Percentiles rank a stretch among this genome's conserved stretches.
phyloP scores from a whole-genome alignment of 108 stramenopile species.

The Schizochytrium sp. region DNA sequence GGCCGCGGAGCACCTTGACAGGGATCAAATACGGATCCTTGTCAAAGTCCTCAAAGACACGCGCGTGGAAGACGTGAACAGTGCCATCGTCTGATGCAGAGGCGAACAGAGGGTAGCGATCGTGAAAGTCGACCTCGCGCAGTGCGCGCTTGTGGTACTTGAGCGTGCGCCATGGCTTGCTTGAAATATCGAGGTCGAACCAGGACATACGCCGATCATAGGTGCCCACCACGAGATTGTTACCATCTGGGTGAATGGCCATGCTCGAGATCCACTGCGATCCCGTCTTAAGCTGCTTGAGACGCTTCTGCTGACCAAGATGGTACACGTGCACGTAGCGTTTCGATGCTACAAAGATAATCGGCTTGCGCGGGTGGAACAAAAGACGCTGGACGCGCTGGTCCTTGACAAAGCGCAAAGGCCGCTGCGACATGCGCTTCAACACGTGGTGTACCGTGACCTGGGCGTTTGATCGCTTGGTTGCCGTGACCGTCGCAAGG shows the following conservation, averaged over 20 bases:
- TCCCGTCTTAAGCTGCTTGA: slow-evolving; percentile 71
- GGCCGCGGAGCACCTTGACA: slow-evolving; percentile 88
- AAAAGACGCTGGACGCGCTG: slow-evolving; percentile 76
- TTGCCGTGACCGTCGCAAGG: slow-evolving; percentile 74
- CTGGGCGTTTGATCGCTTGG: slow-evolving; percentile 57
- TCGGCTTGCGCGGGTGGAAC: slow-evolving; percentile 93
- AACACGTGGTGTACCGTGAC: slow-evolving; percentile 88
- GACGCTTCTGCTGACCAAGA: slow-evolving; percentile 81
- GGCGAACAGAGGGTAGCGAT: slow-evolving; percentile 88
- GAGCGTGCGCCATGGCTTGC: slow-evolving; percentile 86
- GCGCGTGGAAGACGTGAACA: slow-evolving; percentile 95
- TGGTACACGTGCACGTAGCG: slow-evolving; percentile 89
- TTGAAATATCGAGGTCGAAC: slow-evolving; percentile 91
- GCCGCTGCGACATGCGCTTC: slow-evolving; percentile 83
- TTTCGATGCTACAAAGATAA: slow-evolving; percentile 89
- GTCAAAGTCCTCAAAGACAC: slow-evolving; percentile 88
- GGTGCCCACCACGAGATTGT: slow-evolving; percentile 86
- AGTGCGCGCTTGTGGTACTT: slow-evolving; percentile 87
- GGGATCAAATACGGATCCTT: slow-evolving; percentile 93
- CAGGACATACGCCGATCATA: slow-evolving; percentile 89
- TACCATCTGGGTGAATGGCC: slow-evolving; percentile 85
- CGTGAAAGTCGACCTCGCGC: slow-evolving; percentile 65
- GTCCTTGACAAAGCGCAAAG: slow-evolving; percentile 64
- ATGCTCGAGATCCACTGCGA: slow-evolving; percentile 93
- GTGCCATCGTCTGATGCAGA: slow-evolving; percentile 90